Evolutionary conservation across 129 eudicot genomes (phyloP).

Genomic region (Artemisia annua): DNA sequence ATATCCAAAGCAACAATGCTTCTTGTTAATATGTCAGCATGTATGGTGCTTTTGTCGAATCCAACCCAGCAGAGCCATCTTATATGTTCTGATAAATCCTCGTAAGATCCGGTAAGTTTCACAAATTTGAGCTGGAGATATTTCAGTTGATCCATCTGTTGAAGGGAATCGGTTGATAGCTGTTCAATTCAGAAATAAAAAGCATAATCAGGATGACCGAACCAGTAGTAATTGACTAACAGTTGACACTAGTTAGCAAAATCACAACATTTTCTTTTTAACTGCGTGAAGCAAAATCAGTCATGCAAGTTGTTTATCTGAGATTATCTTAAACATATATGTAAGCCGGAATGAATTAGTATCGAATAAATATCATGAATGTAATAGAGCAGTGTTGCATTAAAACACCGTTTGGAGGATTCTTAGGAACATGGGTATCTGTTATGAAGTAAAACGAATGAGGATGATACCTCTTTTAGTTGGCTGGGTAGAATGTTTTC

Average conservation of each 20-base stretch:
- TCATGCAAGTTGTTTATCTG: neutral
- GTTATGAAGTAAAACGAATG: neutral
- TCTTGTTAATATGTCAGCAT: slow-evolving; percentile 12
- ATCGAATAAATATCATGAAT: neutral
- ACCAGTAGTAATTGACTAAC: neutral
- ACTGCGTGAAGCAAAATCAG: no score
- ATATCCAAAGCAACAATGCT: slow-evolving; percentile 32
- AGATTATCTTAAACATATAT: neutral
- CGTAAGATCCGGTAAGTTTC: slow-evolving; percentile 17
- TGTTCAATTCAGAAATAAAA: neutral
- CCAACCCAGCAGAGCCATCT: slow-evolving; percentile 41
- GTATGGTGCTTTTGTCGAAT: slow-evolving; percentile 8
- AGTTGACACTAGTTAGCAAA: neutral
- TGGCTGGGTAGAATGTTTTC: no score
- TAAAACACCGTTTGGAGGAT: no score
- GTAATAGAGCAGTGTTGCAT: neutral
- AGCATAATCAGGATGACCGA: neutral
- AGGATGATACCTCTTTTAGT: no score
- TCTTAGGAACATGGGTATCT: no score
- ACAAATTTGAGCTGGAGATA: slow-evolving; percentile 32
- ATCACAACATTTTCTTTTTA: neutral
- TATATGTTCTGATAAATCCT: slow-evolving; percentile 24
- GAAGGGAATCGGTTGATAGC: slow-evolving; percentile 18
- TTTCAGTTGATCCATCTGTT: slow-evolving; percentile 31
- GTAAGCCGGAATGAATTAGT: neutral